These are phyloP conservation scores for Daldinia eschscholtzii DNA, from an alignment of 2,329 filamentous ascomycete species.

Conservation along the genomic window DNA sequence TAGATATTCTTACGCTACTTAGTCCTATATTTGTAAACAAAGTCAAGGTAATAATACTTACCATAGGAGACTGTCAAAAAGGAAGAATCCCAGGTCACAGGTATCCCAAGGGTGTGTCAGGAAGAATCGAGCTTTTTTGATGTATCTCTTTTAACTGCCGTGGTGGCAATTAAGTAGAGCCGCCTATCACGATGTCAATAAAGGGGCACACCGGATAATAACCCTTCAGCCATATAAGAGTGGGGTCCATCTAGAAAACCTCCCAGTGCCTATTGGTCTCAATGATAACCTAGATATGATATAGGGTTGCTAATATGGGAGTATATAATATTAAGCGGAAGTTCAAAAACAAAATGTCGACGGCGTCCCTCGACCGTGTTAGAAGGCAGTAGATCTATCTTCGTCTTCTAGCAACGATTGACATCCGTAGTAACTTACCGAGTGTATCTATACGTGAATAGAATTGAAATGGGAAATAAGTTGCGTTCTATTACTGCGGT, in stretches of 20 bases:
- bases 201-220: conserved; percentile 10
- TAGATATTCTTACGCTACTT: no score
- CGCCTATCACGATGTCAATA: conserved; percentile 1
- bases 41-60: no score
- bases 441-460: neutral
- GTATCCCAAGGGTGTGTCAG: neutral
- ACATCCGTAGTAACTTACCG: neutral
- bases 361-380: neutral
- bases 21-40: no score
- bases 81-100: neutral
- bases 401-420: neutral
- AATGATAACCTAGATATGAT: neutral
- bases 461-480: conserved; percentile 2
- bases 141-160: conserved; percentile 5
- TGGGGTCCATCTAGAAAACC: neutral
- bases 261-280: neutral
- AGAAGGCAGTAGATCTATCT: neutral
- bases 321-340: neutral
- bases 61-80: no score
- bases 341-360: neutral
- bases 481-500: neutral
- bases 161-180: neutral
- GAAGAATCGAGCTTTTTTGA: neutral
- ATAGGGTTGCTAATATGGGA: neutral
- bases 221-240: conserved; percentile 4